Conservation (phyloP, 179 eudicot genomes). For the Vitellaria paradoxa region DNA sequence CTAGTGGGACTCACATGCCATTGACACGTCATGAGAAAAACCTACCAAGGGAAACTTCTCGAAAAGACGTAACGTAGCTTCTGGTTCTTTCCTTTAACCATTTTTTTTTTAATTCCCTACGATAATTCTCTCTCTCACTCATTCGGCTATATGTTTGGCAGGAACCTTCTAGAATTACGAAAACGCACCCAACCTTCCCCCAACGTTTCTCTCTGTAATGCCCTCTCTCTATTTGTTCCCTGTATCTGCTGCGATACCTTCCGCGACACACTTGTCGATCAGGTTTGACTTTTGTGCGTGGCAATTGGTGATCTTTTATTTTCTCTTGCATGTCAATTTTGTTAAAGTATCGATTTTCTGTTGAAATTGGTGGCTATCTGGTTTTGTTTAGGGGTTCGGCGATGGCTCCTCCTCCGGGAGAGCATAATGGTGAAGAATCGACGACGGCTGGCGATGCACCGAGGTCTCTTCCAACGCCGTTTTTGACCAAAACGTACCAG, state of each 20-base stretch:
- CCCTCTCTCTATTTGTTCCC: background rate
- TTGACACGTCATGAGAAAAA: too few relatives aligned
- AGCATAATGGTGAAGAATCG: conserved; percentile 35
- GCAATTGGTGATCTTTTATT: background rate
- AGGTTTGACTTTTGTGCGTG: background rate
- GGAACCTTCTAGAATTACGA: conserved; percentile 33
- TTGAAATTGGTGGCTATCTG: background rate
- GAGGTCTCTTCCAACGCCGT: conserved; percentile 66
- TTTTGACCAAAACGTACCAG: conserved; percentile 73
- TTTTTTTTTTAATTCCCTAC: background rate
- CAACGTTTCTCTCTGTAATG: background rate
- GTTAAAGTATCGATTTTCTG: background rate
- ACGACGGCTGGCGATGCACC: conserved; percentile 29
- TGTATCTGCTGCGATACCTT: background rate
- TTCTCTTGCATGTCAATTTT: background rate
- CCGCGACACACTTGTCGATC: background rate
- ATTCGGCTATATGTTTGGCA: background rate
- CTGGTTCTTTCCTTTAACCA: background rate
- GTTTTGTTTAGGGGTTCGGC: background rate
- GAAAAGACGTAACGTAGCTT: background rate
- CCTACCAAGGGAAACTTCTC: background rate
- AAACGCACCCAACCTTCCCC: background rate
- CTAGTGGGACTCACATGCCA: background rate
- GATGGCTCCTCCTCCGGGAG: conserved; percentile 48
- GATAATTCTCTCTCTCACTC: background rate